These are phyloP conservation scores for Pisolithus microcarpus DNA, from an alignment of 768 basidiomycete genomes.

Conservation along the genomic window DNA sequence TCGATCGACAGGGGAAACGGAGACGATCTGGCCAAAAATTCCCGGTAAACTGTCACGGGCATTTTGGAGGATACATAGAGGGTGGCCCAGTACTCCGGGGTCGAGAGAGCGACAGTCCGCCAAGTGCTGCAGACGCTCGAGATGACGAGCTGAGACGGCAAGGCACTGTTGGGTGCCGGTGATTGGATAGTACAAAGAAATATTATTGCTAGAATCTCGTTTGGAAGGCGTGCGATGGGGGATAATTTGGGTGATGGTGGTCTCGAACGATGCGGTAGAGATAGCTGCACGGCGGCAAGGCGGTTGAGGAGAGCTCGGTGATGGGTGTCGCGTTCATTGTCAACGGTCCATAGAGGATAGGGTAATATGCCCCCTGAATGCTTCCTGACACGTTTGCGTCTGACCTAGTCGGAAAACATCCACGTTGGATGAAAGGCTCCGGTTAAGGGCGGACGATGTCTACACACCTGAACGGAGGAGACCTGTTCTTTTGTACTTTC, in stretches of 20 bases:
- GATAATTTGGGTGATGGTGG: neutral
- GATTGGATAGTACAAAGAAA: neutral
- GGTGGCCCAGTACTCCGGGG: neutral
- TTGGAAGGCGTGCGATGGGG: conserved; percentile 2
- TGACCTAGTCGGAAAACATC: neutral
- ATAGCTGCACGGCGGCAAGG: conserved; percentile 1
- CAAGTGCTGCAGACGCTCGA: conserved; percentile 2
- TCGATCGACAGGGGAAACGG: neutral
- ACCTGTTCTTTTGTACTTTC: neutral
- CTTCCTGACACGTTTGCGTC: neutral
- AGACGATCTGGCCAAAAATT: neutral
- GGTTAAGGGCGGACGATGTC: neutral
- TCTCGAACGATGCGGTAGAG: neutral
- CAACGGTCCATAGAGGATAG: conserved; percentile 2
- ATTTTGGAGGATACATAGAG: neutral
- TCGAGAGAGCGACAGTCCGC: neutral
- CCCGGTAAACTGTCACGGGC: neutral
- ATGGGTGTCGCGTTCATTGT: neutral
- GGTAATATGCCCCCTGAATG: neutral
- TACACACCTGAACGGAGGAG: neutral
- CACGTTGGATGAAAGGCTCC: neutral
- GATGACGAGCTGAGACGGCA: neutral
- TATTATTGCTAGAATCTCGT: neutral
- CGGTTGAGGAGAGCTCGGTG: neutral
- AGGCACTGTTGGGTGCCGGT: neutral